Conservation (phyloP, 805 yeast genomes). For the Starmera pachycereana region DNA sequence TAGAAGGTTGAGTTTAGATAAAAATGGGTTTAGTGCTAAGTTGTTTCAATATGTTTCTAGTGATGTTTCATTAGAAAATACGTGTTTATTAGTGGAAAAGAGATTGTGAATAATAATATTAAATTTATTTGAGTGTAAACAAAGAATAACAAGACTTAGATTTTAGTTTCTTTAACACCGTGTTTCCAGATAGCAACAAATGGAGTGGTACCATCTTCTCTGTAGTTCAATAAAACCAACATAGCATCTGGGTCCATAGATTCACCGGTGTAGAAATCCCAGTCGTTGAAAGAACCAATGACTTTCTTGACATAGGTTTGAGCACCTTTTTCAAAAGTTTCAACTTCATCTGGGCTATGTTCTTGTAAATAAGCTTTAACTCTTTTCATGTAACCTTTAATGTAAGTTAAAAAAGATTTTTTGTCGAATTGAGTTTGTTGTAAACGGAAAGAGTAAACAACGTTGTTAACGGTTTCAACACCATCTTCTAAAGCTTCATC, state of each 20-base stretch:
- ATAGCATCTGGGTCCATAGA: constrained; percentile 99
- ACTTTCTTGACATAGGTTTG: constrained; percentile 93
- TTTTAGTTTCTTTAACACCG: constrained; percentile 84
- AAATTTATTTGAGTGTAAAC: background rate
- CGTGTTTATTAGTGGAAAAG: constrained; percentile 31
- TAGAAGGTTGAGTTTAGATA: constrained; percentile 39
- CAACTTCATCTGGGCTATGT: constrained; percentile 77
- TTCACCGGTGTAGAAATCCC: constrained; percentile 99
- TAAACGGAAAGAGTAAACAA: constrained; percentile 97
- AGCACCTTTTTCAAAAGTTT: constrained; percentile 95
- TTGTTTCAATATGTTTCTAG: constrained; percentile 49
- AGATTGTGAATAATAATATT: background rate
- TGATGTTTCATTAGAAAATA: constrained; percentile 62
- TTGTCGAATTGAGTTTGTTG: constrained; percentile 95
- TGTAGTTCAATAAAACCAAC: constrained; percentile 97
- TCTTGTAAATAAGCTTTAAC: constrained; percentile 89
- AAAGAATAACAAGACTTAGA: constrained; percentile 60
- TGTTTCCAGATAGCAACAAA: constrained; percentile 98
- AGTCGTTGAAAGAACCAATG: constrained; percentile 91
- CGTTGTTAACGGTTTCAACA: constrained; percentile 91
- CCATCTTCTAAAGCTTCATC: constrained; percentile 72
- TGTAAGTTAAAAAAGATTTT: constrained; percentile 93
- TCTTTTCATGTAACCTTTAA: constrained; percentile 98
- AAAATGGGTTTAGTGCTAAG: constrained; percentile 31
- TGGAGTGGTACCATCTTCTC: constrained; percentile 99